Evolutionary conservation across 768 basidiomycete genomes (phyloP).

Genomic region (Melanogaster broomeanus): DNA sequence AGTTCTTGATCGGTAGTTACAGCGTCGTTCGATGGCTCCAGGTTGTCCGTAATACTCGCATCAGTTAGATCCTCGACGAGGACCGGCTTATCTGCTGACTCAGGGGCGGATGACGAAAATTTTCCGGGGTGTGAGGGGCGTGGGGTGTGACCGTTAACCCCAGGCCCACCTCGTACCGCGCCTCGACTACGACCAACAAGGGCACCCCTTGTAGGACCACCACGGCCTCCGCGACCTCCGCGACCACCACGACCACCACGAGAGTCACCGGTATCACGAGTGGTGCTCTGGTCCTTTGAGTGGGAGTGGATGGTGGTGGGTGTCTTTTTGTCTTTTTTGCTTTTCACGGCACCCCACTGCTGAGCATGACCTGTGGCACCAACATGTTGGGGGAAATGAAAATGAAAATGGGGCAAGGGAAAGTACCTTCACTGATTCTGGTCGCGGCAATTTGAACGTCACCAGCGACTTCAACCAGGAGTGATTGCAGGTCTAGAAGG

Average conservation of each 20-base stretch:
- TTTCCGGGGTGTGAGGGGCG: conserved; percentile 26
- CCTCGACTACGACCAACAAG: conserved; percentile 43
- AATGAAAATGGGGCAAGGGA: not conserved
- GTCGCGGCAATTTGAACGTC: conserved; percentile 69
- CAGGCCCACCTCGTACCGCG: conserved; percentile 38
- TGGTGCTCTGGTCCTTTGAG: conserved; percentile 46
- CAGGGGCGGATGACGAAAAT: conserved; percentile 35
- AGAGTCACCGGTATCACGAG: conserved; percentile 39
- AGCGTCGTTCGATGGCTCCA: conserved; percentile 15
- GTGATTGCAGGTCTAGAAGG: conserved; percentile 59
- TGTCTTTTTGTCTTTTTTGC: conserved; percentile 85
- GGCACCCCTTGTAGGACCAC: conserved; percentile 53
- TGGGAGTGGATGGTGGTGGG: conserved; percentile 39
- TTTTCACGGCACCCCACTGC: conserved; percentile 82
- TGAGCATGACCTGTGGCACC: conserved; percentile 59
- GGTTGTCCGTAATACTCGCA: conserved; percentile 11
- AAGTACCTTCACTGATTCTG: conserved; percentile 74
- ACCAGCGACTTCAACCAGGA: conserved; percentile 67
- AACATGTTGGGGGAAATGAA: conserved; percentile 10
- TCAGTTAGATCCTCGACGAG: conserved; percentile 22
- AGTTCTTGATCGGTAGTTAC: conserved; percentile 12
- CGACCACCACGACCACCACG: conserved; percentile 58
- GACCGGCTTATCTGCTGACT: conserved; percentile 27
- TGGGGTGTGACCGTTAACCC: conserved; percentile 35
- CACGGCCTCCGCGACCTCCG: conserved; percentile 61